Conservation (phyloP, 2,329 filamentous ascomycete species). For the Cladosporium velox region DNA sequence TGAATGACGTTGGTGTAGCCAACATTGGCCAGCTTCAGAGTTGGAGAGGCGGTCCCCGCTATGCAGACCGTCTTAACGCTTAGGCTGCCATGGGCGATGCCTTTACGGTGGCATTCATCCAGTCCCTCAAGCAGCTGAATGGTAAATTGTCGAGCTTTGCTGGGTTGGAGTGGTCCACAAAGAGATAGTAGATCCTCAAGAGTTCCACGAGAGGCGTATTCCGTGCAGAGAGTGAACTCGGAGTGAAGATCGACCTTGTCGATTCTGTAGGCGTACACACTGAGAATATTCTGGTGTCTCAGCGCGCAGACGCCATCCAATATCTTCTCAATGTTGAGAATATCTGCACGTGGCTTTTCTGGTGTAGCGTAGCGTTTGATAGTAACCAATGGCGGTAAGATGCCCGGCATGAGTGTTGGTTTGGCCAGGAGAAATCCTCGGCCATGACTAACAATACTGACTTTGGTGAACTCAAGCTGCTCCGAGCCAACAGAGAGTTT, state of each 20-base stretch:
- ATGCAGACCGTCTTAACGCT: slow-evolving; percentile 26
- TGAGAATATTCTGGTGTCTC: slow-evolving; percentile 74
- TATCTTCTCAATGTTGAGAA: slow-evolving; percentile 34
- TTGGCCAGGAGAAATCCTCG: slow-evolving; percentile 29
- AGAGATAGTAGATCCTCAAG: slow-evolving; percentile 80
- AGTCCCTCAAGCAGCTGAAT: slow-evolving; percentile 86
- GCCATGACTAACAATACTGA: slow-evolving; percentile 26
- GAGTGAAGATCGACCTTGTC: slow-evolving; percentile 26
- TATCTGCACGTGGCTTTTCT: slow-evolving; percentile 30
- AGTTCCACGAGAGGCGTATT: slow-evolving; percentile 79
- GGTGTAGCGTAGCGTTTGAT: slow-evolving; percentile 30
- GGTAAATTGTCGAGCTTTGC: slow-evolving; percentile 84
- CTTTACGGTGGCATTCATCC: slow-evolving; percentile 81
- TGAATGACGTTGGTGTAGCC: slow-evolving; percentile 53
- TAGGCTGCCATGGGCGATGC: slow-evolving; percentile 66
- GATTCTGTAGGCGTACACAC: slow-evolving; percentile 67
- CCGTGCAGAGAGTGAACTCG: slow-evolving; percentile 45
- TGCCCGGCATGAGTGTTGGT: slow-evolving; percentile 21
- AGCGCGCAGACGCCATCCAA: slow-evolving; percentile 75
- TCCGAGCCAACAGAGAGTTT: slow-evolving; percentile 28
- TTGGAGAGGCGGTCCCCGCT: slow-evolving; percentile 21
- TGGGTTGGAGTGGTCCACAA: slow-evolving; percentile 63
- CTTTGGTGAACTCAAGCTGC: slow-evolving; percentile 29
- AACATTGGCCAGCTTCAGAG: slow-evolving; percentile 69
- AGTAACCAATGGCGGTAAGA: slow-evolving; percentile 29